Base-by-base conservation (phyloP, 202 grass and related monocot genomes). In the Eragrostis tef region DNA sequence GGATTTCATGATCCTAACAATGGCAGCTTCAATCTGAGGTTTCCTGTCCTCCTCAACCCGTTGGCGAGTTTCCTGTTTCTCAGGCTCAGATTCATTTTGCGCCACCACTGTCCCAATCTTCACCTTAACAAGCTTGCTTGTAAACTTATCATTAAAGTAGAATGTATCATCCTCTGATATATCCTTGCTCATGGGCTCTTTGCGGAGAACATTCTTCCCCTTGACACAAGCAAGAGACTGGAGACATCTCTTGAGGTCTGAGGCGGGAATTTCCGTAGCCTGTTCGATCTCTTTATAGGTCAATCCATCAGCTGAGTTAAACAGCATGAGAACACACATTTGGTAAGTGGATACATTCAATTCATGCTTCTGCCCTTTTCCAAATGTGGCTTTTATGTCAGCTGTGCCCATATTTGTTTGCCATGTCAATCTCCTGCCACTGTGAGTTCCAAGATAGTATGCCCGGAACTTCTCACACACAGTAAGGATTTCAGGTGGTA, bases 401-500 rank as follows among this genome's bases (percentile, higher is more conserved):
- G 94, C 94, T 57, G 90, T 94, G 66, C 94, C 94, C 94, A 98
- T 98, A 80, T 94, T 98, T 87, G 94, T 94, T 86, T 98, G 94
- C 94, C 94, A 98, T 46, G 94, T 98, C 86, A 98, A 89, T 81
- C 94, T 87, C 66, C 94, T 77, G 19, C 94, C 92, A 71, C 52
- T 98, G 82, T 98, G 94, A 59, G 94, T 98, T 80, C 94, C 94
- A 84, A 98, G 87, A 91, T 98, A 98, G 59, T 94, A 98, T 76
- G 88, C 44, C 42, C 82, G 88, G 56, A 98, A 98, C 41, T 93
- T 94, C 72, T 94, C 92, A 64, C 94, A 98, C 46, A 94, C 73
- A 41, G 83, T 27, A 62, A 94, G 84, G 41, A 98, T 98, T 90
- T 98, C 94, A 82, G 88, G 73, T 27, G 94, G 94, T 59, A 98